Conservation (phyloP, 2,329 filamentous ascomycete species). For the Calonectria montana region DNA sequence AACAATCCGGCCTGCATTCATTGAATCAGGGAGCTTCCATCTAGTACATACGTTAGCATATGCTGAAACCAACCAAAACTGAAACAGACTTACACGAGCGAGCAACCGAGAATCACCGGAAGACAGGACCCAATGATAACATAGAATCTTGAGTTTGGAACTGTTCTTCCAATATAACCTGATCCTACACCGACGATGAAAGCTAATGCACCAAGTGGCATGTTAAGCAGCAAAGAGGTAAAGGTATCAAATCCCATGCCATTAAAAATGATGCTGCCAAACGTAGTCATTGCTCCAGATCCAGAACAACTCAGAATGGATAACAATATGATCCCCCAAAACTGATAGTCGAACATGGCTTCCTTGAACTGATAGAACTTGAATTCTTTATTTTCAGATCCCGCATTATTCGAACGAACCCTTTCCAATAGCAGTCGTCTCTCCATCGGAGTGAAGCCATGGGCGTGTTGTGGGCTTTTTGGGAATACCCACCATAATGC, state of each 20-base stretch:
- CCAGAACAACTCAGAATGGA: slow-evolving; percentile 44
- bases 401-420: slow-evolving; percentile 44
- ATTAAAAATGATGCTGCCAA: slow-evolving; percentile 47
- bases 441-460: slow-evolving; percentile 45
- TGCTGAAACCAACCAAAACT: no score
- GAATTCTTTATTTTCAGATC: slow-evolving; percentile 41
- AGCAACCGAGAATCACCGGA: slow-evolving; percentile 45
- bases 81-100: slow-evolving; percentile 37
- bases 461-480: slow-evolving; percentile 44
- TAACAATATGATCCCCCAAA: slow-evolving; percentile 45
- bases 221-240: slow-evolving; percentile 46
- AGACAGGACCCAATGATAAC: slow-evolving; percentile 40
- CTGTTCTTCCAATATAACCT: slow-evolving; percentile 41
- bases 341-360: slow-evolving; percentile 42
- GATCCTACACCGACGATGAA: slow-evolving; percentile 46
- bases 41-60: not conserved
- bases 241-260: slow-evolving; percentile 48
- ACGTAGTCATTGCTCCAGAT: slow-evolving; percentile 43
- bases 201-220: slow-evolving; percentile 46
- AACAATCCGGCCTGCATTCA: slow-evolving; percentile 38
- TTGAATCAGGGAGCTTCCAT: slow-evolving; percentile 40
- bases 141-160: slow-evolving; percentile 42
- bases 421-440: slow-evolving; percentile 39
- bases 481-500: slow-evolving; percentile 44
- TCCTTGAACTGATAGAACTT: slow-evolving; percentile 43